Evolutionary conservation across 1,284 basidiomycete species (phyloP).

Genomic region (Rhizoctonia solani): DNA sequence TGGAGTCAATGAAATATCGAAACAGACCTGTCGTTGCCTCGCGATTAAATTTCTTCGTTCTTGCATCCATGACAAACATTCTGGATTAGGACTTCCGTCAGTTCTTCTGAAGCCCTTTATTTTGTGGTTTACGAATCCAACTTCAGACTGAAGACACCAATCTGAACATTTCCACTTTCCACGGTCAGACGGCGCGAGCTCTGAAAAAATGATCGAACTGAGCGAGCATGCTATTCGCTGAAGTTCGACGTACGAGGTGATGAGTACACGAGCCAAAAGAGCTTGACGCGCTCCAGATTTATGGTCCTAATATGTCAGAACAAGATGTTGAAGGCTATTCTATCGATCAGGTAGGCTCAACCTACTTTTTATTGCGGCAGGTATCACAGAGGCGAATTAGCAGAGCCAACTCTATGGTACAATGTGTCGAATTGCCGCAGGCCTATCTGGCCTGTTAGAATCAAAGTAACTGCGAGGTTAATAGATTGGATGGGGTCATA

Average conservation of each 20-base stretch:
- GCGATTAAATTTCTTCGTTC: too few relatives aligned
- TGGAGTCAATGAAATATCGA: too few relatives aligned
- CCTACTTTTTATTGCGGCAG: constrained; percentile 18
- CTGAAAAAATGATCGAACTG: background rate
- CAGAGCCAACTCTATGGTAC: constrained; percentile 12
- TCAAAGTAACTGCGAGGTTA: background rate
- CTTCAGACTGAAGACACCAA: too few relatives aligned
- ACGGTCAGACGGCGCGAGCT: background rate
- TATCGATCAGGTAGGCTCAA: background rate
- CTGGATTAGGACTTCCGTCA: too few relatives aligned
- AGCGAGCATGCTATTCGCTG: background rate
- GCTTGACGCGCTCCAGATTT: background rate
- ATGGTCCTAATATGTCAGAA: background rate
- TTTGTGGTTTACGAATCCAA: too few relatives aligned
- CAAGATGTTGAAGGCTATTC: background rate
- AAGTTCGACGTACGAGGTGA: background rate
- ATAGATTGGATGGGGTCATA: background rate
- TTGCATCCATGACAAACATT: too few relatives aligned
- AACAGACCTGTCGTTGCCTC: too few relatives aligned
- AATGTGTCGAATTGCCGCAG: constrained; percentile 11
- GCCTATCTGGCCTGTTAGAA: background rate
- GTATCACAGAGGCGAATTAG: constrained; percentile 20
- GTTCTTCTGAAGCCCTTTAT: too few relatives aligned
- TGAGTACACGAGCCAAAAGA: background rate
- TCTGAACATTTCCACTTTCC: too few relatives aligned